Percentiles rank a stretch among this genome's conserved stretches.
phyloP scores from a whole-genome alignment of 345 rosid species.

The Eucalyptus cloeziana region DNA sequence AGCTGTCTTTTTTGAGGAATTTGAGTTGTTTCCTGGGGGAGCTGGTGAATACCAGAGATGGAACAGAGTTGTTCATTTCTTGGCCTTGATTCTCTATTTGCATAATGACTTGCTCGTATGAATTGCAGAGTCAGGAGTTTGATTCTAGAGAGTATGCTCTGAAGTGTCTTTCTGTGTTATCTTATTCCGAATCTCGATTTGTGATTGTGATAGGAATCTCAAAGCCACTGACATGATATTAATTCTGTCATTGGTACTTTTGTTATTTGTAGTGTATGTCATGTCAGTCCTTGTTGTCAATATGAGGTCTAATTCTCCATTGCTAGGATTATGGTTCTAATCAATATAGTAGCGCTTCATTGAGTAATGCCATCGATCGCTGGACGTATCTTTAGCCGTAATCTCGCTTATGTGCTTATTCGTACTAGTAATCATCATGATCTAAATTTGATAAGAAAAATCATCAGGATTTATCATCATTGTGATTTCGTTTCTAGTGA shows the following conservation, averaged over 20 bases:
- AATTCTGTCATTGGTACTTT: not conserved
- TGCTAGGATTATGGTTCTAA: not conserved
- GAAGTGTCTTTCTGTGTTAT: not conserved
- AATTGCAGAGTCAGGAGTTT: not conserved
- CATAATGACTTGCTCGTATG: not conserved
- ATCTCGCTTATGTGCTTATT: not conserved
- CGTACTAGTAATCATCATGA: not conserved
- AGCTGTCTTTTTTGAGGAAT: not conserved
- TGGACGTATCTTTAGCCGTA: accelerated
- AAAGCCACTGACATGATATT: not conserved
- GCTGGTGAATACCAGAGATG: too few species aligned
- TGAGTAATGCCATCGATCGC: not conserved
- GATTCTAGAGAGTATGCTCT: not conserved
- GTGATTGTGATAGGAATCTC: not conserved
- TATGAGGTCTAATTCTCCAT: not conserved
- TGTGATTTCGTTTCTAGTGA: not conserved
- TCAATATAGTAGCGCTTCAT: not conserved
- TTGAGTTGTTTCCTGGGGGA: not conserved
- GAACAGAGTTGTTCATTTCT: not conserved
- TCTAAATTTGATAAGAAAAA: not conserved
- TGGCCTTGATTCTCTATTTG: not conserved
- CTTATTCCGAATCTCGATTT: not conserved
- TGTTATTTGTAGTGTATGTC: not conserved
- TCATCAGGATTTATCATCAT: not conserved
- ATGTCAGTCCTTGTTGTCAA: not conserved